phyloP scores from a whole-genome alignment of 495 filamentous ascomycete genomes.

The Diplogelasinospora grovesii region DNA sequence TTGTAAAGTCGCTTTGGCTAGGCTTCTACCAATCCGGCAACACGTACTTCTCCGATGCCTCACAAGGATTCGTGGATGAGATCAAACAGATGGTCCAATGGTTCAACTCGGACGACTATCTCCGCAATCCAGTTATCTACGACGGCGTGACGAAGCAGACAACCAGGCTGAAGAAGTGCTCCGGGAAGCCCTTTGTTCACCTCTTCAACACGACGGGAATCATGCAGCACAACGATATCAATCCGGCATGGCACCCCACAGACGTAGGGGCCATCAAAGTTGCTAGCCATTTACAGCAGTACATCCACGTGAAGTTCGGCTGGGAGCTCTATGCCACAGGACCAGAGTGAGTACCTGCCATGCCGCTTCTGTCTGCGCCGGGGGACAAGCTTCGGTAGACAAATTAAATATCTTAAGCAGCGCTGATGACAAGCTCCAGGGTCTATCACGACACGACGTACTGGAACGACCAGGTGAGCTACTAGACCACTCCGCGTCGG shows the following conservation, averaged over 20 bases:
- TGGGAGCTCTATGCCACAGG: conserved; percentile 57
- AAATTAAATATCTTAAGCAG: not conserved
- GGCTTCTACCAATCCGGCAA: conserved; percentile 48
- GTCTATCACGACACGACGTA: conserved; percentile 56
- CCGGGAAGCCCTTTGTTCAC: conserved; percentile 53
- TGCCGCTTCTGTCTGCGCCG: not conserved
- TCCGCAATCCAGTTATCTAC: conserved; percentile 35
- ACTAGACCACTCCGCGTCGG: no score
- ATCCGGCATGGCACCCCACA: conserved; percentile 56
- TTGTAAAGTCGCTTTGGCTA: conserved; percentile 53
- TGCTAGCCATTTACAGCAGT: conserved; percentile 59
- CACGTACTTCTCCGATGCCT: conserved; percentile 42
- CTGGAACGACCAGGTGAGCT: conserved; percentile 52
- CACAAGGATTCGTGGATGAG: conserved; percentile 45
- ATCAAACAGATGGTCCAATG: conserved; percentile 48
- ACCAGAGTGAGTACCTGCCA: conserved; percentile 39
- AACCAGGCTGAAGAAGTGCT: conserved; percentile 22
- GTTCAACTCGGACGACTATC: conserved; percentile 47
- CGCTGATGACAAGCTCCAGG: conserved; percentile 12
- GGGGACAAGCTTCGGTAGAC: no score
- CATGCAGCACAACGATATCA: conserved; percentile 64
- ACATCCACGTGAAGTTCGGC: conserved; percentile 42
- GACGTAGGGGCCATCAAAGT: conserved; percentile 64
- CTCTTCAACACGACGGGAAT: conserved; percentile 64
- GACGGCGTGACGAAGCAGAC: conserved; percentile 38